These are phyloP conservation scores for Knoxdaviesia proteae DNA, from an alignment of 2,329 filamentous ascomycete genomes.

Conservation along the genomic window DNA sequence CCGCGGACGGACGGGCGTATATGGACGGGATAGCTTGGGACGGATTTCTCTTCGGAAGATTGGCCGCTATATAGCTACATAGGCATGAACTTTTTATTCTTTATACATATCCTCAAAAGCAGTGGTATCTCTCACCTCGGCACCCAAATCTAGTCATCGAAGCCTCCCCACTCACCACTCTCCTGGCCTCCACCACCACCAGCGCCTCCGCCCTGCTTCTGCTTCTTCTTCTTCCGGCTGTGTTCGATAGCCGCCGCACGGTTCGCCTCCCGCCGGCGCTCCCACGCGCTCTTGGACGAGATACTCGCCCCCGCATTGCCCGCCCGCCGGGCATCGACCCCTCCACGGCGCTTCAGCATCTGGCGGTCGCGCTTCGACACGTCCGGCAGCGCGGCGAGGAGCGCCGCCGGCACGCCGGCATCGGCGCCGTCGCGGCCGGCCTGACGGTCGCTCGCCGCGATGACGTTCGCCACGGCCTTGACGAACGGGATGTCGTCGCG, in stretches of 20 bases:
- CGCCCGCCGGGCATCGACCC: conserved; percentile 43
- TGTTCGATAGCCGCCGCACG: conserved; percentile 38
- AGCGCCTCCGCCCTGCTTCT: conserved; percentile 7
- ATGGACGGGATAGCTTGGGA: too few relatives aligned
- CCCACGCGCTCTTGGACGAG: conserved; percentile 63
- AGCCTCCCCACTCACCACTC: conserved; percentile 24
- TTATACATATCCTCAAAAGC: not conserved
- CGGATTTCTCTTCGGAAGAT: too few relatives aligned
- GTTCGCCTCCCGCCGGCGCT: conserved; percentile 48
- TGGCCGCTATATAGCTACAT: too few relatives aligned
- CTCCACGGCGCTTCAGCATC: conserved; percentile 56
- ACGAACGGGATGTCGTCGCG: conserved; percentile 81
- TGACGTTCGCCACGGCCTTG: conserved; percentile 84
- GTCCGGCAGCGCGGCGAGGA: conserved; percentile 69
- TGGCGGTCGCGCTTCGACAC: conserved; percentile 70
- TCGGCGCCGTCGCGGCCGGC: conserved; percentile 29
- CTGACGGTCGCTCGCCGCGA: conserved; percentile 61
- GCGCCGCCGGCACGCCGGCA: conserved; percentile 57
- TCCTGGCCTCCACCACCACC: conserved; percentile 6
- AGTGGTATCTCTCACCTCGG: not conserved
- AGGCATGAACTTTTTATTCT: not conserved
- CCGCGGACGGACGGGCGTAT: too few relatives aligned
- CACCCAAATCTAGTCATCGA: conserved; percentile 15
- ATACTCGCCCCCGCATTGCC: conserved; percentile 39
- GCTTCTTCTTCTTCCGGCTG: conserved; percentile 33